A percentile compares a stretch with the other conserved stretches of the same genome.
These are phyloP conservation scores for Suhomyces vadensis DNA, from an alignment of 805 yeast species.

Conservation along the genomic window DNA sequence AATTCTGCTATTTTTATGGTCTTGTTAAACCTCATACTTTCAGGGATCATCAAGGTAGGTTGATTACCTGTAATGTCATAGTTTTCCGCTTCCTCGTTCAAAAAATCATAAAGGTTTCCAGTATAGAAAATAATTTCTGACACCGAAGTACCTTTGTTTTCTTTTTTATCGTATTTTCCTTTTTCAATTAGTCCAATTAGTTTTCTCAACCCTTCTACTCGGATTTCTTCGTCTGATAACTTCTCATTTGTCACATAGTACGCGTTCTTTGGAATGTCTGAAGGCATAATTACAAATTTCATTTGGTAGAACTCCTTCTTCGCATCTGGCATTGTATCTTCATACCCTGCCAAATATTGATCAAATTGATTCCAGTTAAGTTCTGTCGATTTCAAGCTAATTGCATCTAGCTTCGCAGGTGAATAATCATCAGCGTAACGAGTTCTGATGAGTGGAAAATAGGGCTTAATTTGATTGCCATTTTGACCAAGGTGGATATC, in stretches of 20 bases:
- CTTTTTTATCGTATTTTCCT: conserved; percentile 45
- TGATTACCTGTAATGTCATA: conserved; percentile 39
- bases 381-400: conserved; percentile 50
- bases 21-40: conserved; percentile 46
- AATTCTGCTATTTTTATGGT: conserved; percentile 52
- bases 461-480: conserved; percentile 6
- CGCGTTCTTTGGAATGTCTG: conserved; percentile 62
- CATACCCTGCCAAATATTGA: conserved; percentile 88
- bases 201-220: conserved; percentile 85
- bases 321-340: conserved; percentile 62
- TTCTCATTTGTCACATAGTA: conserved; percentile 55
- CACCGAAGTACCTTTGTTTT: conserved; percentile 43
- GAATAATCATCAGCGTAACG: conserved; percentile 71
- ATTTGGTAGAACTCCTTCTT: conserved; percentile 60
- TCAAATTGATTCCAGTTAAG: conserved; percentile 92
- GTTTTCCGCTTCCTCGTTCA: conserved; percentile 48
- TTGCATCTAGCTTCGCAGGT: conserved; percentile 55
- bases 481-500: neutral
- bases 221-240: conserved; percentile 78
- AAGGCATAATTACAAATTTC: conserved; percentile 83
- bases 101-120: conserved; percentile 71
- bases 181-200: conserved; percentile 63
- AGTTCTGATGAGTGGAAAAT: conserved; percentile 61
- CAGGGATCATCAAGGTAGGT: conserved; percentile 36
- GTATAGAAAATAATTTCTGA: conserved; percentile 82